Percentiles rank a stretch among this genome's conserved stretches.
Conservation (phyloP, 192 early-diverging fungal genomes). For the Coemansia sp. region DNA sequence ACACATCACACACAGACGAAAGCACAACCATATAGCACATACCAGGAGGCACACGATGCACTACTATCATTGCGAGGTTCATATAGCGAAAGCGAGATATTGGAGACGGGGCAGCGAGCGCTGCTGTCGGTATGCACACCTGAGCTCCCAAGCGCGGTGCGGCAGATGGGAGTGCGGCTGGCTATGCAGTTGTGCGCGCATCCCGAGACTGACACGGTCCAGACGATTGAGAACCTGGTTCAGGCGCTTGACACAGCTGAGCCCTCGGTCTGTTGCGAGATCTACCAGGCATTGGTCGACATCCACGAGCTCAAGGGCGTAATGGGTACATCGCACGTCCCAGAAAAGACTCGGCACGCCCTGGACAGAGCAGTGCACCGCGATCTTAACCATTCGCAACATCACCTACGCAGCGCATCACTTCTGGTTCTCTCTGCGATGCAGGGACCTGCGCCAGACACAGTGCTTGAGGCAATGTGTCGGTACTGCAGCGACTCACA, state of each 20-base stretch:
- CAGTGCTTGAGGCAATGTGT: conserved; percentile 26
- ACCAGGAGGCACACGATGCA: conserved; percentile 31
- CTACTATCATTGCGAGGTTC: conserved; percentile 16
- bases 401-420: conserved; percentile 42
- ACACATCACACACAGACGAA: neutral
- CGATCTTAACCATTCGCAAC: conserved; percentile 47
- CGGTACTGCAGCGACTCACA: conserved; percentile 39
- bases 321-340: conserved; percentile 4
- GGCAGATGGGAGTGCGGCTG: conserved; percentile 37
- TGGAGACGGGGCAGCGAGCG: conserved; percentile 13
- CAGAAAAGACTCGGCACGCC: neutral
- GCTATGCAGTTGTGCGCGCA: conserved; percentile 28
- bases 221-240: conserved; percentile 4
- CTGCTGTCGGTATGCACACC: conserved; percentile 2
- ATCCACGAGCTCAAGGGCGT: conserved; percentile 41
- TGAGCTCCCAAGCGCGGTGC: conserved; percentile 16
- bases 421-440: conserved; percentile 21
- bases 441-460: neutral
- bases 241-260: conserved; percentile 14
- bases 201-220: conserved; percentile 24
- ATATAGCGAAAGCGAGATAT: conserved; percentile 10
- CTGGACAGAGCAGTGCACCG: conserved; percentile 12
- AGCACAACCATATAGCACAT: conserved; percentile 26
- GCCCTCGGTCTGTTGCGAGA: conserved; percentile 40
- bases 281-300: conserved; percentile 28